Base-by-base conservation (phyloP, 2,329 filamentous ascomycete genomes). In the Sordariomycetes sp. region DNA sequence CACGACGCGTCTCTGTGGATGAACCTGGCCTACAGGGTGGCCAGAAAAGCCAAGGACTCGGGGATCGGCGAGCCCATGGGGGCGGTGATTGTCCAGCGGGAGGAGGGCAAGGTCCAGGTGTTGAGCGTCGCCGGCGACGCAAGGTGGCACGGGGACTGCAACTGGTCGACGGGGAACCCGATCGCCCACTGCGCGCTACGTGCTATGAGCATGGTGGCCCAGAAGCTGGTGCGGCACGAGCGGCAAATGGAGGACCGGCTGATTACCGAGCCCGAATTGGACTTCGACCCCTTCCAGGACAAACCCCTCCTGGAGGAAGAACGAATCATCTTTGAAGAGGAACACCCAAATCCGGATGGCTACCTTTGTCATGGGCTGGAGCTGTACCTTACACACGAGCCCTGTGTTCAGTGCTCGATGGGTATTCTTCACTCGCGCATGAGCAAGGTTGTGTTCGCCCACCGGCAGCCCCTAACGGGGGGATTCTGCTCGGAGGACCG, bases 391-490 rank as follows among this genome's bases (percentile, higher is more conserved):
- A 96, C 91, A 2, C 91, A 97, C 66, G 94, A 99, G 72, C 94
- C 94, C 5, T 99, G 94, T 68, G 81, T 95, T 60, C 95, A 95
- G 81, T 99, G 94, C 72, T 90, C 88, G 39, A 97, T 97, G 94
- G 94, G 89, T 1, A 87, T 97, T 63, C 77, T 97, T 24, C 91
- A 97, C 68, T 96, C 92, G 10, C 83, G 94, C 55, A 96, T 99
- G 78, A 85, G 89, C 52, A 85, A 87, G 56, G 87, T 91, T 55
- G 79, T 95, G 45, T 95, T 96, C 70, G 83, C 82, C 61, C 78
- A 84, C 61, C 81, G 88, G 57, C 94, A 95, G 87, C 79, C 81
- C 53, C 74, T 82, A 61, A 95, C 88, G 13, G 92, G 92, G 54
- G 91, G 89, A 51, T 76, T 96, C 72, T 87, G 86, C 64, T 86